Percentiles rank a stretch among this genome's conserved stretches.
These are phyloP conservation scores for Tephrocybe sp. DNA, from an alignment of 768 basidiomycete species.

Conservation along the genomic window DNA sequence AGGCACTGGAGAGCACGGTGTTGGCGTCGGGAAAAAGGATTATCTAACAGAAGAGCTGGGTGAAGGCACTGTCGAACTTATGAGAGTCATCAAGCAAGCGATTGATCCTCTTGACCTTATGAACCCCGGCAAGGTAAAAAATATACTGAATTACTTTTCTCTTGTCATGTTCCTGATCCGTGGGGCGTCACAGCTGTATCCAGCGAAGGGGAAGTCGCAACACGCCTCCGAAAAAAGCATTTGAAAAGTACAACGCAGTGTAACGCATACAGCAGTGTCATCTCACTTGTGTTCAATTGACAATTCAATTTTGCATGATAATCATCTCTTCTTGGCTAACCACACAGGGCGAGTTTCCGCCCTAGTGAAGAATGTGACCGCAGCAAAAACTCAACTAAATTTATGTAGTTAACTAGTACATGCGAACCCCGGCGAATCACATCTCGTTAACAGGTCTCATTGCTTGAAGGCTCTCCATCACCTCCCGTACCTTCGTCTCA, in stretches of 20 bases:
- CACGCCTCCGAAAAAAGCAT: no score
- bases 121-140: conserved; percentile 76
- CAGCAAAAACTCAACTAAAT: conserved; percentile 7
- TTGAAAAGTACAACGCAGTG: background rate
- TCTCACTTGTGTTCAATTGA: no score
- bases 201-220: conserved; percentile 13
- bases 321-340: no score
- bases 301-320: no score
- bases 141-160: background rate
- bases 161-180: background rate
- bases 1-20: conserved; percentile 88
- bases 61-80: conserved; percentile 73
- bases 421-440: no score
- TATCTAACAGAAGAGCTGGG: conserved; percentile 86
- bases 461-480: conserved; percentile 65
- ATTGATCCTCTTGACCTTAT: conserved; percentile 80
- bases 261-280: no score
- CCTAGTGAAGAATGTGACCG: background rate
- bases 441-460: conserved; percentile 42
- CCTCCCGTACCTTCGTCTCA: conserved; percentile 71
- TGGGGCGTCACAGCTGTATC: conserved; percentile 28
- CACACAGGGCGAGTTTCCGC: no score
- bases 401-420: no score
- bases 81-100: conserved; percentile 80
- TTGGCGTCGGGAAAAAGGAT: conserved; percentile 83